Evolutionary conservation across 208 protist genomes (phyloP).

Genomic region (Leishmania major): DNA sequence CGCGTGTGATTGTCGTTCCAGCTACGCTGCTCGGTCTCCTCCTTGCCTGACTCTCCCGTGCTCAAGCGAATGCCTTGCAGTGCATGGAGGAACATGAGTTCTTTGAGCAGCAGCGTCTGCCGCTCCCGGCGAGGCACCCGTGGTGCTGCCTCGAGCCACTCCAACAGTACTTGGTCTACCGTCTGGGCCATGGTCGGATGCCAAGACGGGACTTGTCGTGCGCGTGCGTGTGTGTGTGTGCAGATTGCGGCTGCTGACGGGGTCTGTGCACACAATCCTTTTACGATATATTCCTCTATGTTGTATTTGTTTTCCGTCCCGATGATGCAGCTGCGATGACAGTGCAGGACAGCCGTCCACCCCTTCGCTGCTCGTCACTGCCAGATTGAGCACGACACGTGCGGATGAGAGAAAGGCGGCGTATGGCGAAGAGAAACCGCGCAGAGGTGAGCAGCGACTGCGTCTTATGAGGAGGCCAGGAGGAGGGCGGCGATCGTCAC

Average conservation of each 20-base stretch:
- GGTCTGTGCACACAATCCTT: background rate
- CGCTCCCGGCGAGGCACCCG: constrained; percentile 29
- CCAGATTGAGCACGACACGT: background rate
- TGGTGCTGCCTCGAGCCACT: constrained; percentile 23
- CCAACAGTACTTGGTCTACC: constrained; percentile 24
- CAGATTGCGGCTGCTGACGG: background rate
- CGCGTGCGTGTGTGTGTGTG: background rate
- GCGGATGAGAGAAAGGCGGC: background rate
- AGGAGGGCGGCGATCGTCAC: background rate
- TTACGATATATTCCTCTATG: background rate
- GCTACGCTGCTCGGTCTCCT: background rate
- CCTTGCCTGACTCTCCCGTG: background rate
- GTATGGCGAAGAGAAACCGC: background rate
- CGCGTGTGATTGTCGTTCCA: constrained; percentile 1
- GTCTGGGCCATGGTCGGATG: constrained; percentile 7
- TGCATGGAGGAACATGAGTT: constrained; percentile 23
- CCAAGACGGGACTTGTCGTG: background rate
- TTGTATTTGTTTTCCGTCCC: background rate
- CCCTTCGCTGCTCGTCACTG: background rate
- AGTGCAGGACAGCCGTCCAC: background rate
- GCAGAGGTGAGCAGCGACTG: background rate
- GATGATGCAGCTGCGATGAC: background rate
- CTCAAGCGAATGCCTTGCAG: background rate
- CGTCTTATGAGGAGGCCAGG: background rate
- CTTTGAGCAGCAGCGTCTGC: constrained; percentile 27